These are phyloP conservation scores for Heliamphora pulchella DNA, from an alignment of 179 eudicot genomes.

Conservation along the genomic window DNA sequence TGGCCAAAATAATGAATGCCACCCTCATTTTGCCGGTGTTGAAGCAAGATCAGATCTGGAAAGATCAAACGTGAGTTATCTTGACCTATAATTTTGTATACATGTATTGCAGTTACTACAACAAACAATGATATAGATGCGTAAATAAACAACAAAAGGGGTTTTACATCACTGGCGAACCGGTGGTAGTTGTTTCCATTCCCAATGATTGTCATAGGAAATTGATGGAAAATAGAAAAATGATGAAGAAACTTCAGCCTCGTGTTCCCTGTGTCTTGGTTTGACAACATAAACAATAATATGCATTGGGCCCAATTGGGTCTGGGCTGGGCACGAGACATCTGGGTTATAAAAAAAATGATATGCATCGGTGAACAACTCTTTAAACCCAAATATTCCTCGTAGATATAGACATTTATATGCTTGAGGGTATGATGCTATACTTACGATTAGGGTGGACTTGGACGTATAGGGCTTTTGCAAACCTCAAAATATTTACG, in stretches of 20 bases:
- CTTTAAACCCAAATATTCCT: background rate
- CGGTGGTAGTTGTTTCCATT: no score
- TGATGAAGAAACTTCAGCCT: no score
- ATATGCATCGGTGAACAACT: background rate
- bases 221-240: no score
- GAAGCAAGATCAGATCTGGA: slow-evolving; percentile 99
- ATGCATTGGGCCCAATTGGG: background rate
- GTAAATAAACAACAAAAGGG: background rate
- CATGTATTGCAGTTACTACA: background rate
- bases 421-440: background rate
- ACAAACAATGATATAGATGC: background rate
- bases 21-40: slow-evolving; percentile 94
- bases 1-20: slow-evolving; percentile 90
- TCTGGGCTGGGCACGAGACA: no score
- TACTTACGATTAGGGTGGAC: background rate
- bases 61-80: slow-evolving; percentile 92
- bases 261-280: background rate
- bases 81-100: background rate
- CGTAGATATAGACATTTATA: background rate
- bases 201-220: no score
- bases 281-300: background rate
- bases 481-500: no score
- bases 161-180: background rate
- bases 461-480: no score
- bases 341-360: background rate